A percentile compares a stretch with the other conserved stretches of the same genome.
Evolutionary conservation across 495 filamentous ascomycete species (phyloP).

Genomic region (Polyplosphaeria fusca): DNA sequence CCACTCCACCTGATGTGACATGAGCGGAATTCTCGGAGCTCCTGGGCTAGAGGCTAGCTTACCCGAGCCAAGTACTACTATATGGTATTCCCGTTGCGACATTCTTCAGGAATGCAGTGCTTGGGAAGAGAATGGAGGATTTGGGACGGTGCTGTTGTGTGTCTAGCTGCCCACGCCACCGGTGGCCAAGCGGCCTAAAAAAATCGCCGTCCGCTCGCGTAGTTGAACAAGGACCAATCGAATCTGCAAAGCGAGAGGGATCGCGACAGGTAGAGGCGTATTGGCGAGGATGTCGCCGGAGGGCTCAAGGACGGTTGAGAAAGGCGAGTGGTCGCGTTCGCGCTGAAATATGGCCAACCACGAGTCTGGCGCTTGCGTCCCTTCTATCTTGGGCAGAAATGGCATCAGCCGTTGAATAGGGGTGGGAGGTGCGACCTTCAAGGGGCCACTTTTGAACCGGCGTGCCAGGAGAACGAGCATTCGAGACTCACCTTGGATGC

Average conservation of each 20-base stretch:
- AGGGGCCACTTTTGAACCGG: constrained; percentile 13
- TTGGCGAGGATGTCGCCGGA: constrained; percentile 5
- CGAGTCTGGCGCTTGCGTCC: not conserved
- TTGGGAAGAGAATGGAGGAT: not conserved
- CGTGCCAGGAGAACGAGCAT: constrained; percentile 1
- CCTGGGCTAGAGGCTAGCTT: constrained; percentile 35
- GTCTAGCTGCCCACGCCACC: constrained; percentile 18
- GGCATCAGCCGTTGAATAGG: not conserved
- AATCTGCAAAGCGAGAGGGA: not conserved
- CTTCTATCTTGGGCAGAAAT: not conserved
- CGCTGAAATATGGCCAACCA: constrained; percentile 21
- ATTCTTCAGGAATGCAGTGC: constrained; percentile 26
- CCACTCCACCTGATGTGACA: constrained; percentile 73
- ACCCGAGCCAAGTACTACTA: constrained; percentile 89
- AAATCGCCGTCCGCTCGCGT: constrained; percentile 27
- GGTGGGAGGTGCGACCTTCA: not conserved
- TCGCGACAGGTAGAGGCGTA: constrained; percentile 11
- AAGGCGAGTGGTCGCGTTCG: constrained; percentile 17
- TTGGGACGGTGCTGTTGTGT: constrained; percentile 3
- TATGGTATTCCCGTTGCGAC: constrained; percentile 68
- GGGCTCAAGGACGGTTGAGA: constrained; percentile 20
- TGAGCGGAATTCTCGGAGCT: constrained; percentile 8
- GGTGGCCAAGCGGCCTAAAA: constrained; percentile 22
- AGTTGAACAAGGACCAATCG: constrained; percentile 27
- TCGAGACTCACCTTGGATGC: constrained; percentile 20